A percentile compares a stretch with the other conserved stretches of the same genome.
Conservation (phyloP, 176 grass and related monocot genomes). For the Cymbopogon citratus region DNA sequence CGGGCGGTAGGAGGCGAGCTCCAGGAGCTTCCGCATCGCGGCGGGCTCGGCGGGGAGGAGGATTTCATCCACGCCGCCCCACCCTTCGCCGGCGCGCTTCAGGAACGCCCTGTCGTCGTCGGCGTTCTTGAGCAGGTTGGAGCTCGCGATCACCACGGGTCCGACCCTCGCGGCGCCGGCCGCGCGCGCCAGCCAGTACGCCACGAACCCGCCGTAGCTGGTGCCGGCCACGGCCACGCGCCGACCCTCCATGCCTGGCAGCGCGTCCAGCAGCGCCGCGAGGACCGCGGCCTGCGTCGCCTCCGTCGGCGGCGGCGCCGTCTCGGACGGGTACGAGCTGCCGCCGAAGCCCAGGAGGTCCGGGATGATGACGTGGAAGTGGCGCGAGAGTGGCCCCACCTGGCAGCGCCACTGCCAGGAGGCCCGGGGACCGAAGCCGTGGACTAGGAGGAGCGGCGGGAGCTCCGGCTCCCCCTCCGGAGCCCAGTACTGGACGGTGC, state of each 20-base stretch:
- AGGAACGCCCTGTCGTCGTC: slow-evolving; percentile 53
- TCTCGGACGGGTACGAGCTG: neutral
- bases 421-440: slow-evolving; percentile 68
- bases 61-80: slow-evolving; percentile 1
- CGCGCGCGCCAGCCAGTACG: slow-evolving; percentile 53
- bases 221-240: slow-evolving; percentile 48
- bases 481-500: slow-evolving; percentile 36
- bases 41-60: slow-evolving; percentile 41
- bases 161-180: slow-evolving; percentile 28
- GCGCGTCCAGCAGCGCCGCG: slow-evolving; percentile 45
- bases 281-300: slow-evolving; percentile 52
- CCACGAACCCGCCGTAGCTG: slow-evolving; percentile 88
- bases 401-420: slow-evolving; percentile 69
- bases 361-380: slow-evolving; percentile 62
- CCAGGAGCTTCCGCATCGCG: slow-evolving; percentile 24
- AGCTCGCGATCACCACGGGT: slow-evolving; percentile 75
- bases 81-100: slow-evolving; percentile 37
- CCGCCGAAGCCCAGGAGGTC: slow-evolving; percentile 85
- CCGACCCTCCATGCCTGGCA: neutral
- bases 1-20: slow-evolving; percentile 29
- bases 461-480: slow-evolving; percentile 24
- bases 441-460: slow-evolving; percentile 62
- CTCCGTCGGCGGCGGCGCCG: slow-evolving; percentile 41
- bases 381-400: slow-evolving; percentile 33
- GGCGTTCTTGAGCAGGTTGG: slow-evolving; percentile 64